Percentiles rank a stretch among this genome's conserved stretches.
Evolutionary conservation across 2,329 filamentous ascomycete genomes (phyloP).

Genomic region (Aspergillus ochraceus): DNA sequence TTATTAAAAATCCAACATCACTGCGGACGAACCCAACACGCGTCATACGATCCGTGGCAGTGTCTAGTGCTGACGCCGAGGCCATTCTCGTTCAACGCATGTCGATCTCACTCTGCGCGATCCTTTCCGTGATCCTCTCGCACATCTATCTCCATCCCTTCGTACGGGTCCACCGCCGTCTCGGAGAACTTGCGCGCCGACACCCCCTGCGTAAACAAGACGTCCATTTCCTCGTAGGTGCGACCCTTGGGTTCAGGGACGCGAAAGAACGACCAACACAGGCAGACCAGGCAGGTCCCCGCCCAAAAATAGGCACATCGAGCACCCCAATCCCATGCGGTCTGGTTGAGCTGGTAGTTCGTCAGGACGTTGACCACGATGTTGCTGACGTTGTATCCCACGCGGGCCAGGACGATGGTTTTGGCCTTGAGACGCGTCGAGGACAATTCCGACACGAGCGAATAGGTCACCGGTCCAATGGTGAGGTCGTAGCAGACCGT

Average conservation of each 20-base stretch:
- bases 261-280: constrained; percentile 46
- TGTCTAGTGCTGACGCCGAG: too few species aligned
- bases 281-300: constrained; percentile 33
- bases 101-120: neutral
- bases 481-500: constrained; percentile 57
- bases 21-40: too few species aligned
- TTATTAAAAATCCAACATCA: too few species aligned
- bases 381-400: constrained; percentile 51
- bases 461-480: constrained; percentile 56
- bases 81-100: neutral
- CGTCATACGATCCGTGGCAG: too few species aligned
- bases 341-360: constrained; percentile 17
- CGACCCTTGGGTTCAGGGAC: constrained; percentile 33
- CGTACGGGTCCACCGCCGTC: constrained; percentile 34
- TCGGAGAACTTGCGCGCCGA: constrained; percentile 40
- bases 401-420: constrained; percentile 55
- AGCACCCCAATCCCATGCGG: constrained; percentile 40
- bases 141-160: neutral
- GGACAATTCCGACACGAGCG: constrained; percentile 54
- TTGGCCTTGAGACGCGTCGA: constrained; percentile 57
- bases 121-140: neutral
- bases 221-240: constrained; percentile 32
- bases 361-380: constrained; percentile 66
- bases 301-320: constrained; percentile 46
- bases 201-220: constrained; percentile 42